Percentiles rank a stretch among this genome's conserved stretches.
Conservation (phyloP, 495 filamentous ascomycete species). For the Penicillium simplicissimum region DNA sequence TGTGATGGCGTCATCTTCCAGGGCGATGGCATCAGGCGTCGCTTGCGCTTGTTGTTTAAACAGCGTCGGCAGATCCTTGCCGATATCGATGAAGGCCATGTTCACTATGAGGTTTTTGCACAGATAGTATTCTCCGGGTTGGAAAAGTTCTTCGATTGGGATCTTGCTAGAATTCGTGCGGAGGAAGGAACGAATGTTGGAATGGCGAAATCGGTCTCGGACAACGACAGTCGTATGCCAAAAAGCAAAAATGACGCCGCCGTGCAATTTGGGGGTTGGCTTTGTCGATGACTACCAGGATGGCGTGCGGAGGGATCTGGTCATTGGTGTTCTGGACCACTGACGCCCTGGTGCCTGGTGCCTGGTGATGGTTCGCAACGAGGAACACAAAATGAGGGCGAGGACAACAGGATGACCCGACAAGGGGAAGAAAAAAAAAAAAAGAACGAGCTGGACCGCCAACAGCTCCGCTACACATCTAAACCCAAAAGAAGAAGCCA, state of each 20-base stretch:
- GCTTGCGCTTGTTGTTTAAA: constrained; percentile 57
- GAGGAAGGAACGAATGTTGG: background rate
- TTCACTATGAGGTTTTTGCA: background rate
- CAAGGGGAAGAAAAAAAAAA: too few species aligned
- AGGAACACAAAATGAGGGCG: background rate
- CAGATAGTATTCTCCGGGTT: background rate
- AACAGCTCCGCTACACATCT: background rate
- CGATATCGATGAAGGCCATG: constrained; percentile 59
- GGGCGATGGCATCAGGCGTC: constrained; percentile 59
- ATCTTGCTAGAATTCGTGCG: background rate
- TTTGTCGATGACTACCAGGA: background rate
- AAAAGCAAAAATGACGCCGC: constrained; percentile 5
- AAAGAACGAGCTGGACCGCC: background rate
- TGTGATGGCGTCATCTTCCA: constrained; percentile 57
- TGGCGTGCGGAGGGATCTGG: background rate
- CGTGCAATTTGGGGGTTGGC: background rate
- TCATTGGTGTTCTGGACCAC: constrained; percentile 1
- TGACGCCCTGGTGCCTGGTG: background rate
- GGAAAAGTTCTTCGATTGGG: background rate
- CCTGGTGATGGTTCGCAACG: background rate
- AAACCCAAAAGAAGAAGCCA: background rate
- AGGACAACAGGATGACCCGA: background rate
- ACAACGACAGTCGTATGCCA: constrained; percentile 1
- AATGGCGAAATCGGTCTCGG: background rate
- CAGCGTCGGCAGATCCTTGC: constrained; percentile 62